These are phyloP conservation scores for Cardamine occulta DNA, from an alignment of 345 rosid species.

Conservation along the genomic window DNA sequence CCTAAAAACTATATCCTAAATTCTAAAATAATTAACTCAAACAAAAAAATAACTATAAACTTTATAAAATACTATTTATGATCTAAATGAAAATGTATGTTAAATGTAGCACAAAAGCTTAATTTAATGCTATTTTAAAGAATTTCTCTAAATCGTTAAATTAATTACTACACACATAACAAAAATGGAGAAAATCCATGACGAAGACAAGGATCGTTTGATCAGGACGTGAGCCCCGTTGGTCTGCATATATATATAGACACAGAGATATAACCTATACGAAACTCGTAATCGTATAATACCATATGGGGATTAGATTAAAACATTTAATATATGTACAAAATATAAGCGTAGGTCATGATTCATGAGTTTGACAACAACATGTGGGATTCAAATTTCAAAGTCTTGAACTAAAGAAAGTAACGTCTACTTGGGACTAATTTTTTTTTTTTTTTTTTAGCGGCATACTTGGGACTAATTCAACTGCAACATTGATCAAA, in stretches of 20 bases:
- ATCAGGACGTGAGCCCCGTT: constrained; percentile 23
- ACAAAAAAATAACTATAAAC: too few relatives aligned
- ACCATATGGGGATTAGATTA: not conserved
- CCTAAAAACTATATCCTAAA: too few relatives aligned
- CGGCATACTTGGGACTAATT: constrained; percentile 9
- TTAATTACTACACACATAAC: not conserved
- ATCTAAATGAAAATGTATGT: too few relatives aligned
- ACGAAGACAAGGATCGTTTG: constrained; percentile 22
- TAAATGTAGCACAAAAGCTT: too few relatives aligned
- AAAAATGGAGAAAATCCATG: not conserved
- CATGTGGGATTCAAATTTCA: constrained; percentile 37
- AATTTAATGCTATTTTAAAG: too few relatives aligned
- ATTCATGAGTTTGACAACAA: constrained; percentile 26
- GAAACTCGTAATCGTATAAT: constrained; percentile 9
- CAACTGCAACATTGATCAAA: constrained; percentile 19
- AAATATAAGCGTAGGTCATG: constrained; percentile 17
- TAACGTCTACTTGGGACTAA: constrained; percentile 18
- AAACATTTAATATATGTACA: constrained; percentile 3
- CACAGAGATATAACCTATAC: not conserved
- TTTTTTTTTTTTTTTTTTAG: too few relatives aligned
- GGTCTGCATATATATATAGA: constrained; percentile 30
- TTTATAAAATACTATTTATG: too few relatives aligned
- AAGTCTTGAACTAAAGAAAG: constrained; percentile 28
- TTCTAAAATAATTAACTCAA: too few relatives aligned
- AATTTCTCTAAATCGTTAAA: not conserved